Conservation (phyloP, 441 rosid genomes). For the Monsonia emarginata region DNA sequence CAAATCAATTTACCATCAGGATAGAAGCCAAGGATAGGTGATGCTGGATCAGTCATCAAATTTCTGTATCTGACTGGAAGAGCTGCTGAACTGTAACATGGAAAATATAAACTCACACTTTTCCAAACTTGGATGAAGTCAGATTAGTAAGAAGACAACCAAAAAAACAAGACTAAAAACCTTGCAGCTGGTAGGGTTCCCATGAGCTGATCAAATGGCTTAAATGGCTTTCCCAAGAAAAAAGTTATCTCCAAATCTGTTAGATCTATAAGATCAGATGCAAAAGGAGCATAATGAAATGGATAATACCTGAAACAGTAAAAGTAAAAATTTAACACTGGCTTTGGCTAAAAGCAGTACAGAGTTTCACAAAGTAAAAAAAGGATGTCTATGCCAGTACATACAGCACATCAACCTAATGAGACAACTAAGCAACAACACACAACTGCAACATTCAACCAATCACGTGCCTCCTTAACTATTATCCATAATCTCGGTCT, state of each 20-base stretch:
- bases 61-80: constrained; percentile 66
- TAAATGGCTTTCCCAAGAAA: constrained; percentile 80
- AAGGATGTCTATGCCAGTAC: neutral
- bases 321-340: constrained; percentile 6
- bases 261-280: constrained; percentile 81
- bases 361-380: neutral
- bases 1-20: constrained; percentile 52
- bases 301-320: constrained; percentile 79
- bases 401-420: neutral
- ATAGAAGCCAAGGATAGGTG: constrained; percentile 63
- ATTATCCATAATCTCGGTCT: constrained; percentile 6
- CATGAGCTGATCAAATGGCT: constrained; percentile 97
- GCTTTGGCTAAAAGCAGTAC: neutral
- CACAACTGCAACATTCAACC: neutral
- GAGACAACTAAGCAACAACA: neutral
- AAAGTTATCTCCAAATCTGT: constrained; percentile 74
- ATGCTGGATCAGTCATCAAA: constrained; percentile 74
- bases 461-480: neutral
- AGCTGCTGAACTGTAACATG: constrained; percentile 60
- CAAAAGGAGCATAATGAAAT: constrained; percentile 96
- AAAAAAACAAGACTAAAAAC: constrained; percentile 26
- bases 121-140: neutral
- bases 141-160: neutral
- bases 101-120: constrained; percentile 18
- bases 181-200: constrained; percentile 96